These are phyloP conservation scores for Peniophora sp. DNA, from an alignment of 1,284 basidiomycete species.

Conservation along the genomic window DNA sequence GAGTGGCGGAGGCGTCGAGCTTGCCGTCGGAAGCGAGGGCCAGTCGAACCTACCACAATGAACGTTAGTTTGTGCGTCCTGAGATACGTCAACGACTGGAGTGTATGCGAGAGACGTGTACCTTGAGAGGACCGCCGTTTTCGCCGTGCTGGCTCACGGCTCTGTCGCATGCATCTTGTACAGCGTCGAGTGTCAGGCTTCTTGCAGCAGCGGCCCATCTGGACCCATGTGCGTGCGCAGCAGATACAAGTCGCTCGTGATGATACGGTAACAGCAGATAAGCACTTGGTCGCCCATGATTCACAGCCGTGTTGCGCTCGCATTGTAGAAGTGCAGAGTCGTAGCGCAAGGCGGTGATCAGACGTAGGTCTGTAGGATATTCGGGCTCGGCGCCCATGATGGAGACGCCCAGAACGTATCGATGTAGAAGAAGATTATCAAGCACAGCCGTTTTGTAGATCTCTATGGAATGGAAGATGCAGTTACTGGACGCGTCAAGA, in stretches of 20 bases:
- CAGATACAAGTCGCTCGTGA: conserved; percentile 44
- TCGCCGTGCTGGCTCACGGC: background rate
- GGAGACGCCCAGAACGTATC: background rate
- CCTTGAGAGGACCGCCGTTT: background rate
- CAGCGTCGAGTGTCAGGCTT: background rate
- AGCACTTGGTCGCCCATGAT: conserved; percentile 35
- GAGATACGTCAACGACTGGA: too few relatives aligned
- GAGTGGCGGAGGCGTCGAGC: conserved; percentile 34
- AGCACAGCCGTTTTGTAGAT: too few relatives aligned
- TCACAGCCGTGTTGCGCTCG: conserved; percentile 48
- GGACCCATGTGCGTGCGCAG: conserved; percentile 34
- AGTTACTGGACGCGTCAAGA: background rate
- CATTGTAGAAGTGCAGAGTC: conserved; percentile 39
- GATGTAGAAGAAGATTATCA: too few relatives aligned
- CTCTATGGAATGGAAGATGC: background rate
- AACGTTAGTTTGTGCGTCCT: too few relatives aligned
- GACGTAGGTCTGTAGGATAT: conserved; percentile 11
- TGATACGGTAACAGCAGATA: conserved; percentile 57
- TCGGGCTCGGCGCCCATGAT: background rate
- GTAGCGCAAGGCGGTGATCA: conserved; percentile 51
- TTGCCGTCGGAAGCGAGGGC: conserved; percentile 36
- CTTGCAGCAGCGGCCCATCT: background rate
- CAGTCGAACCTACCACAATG: conserved; percentile 54
- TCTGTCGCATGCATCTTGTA: conserved; percentile 23
- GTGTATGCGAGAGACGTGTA: too few relatives aligned